These are phyloP conservation scores for Wakefieldia striispora DNA, from an alignment of 768 basidiomycete species.

Conservation along the genomic window DNA sequence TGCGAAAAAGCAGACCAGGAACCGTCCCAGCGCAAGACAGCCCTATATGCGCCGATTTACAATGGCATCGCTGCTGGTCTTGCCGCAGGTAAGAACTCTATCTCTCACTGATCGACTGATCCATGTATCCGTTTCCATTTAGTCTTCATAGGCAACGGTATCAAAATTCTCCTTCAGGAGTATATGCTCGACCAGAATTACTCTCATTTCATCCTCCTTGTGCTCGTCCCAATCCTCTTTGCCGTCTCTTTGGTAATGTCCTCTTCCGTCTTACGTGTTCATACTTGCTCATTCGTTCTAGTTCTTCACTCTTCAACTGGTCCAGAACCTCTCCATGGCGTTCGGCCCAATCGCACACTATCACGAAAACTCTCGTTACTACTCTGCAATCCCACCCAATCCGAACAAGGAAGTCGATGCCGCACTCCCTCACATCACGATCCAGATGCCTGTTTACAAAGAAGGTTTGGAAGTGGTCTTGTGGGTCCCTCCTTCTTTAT, in stretches of 20 bases:
- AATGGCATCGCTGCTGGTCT: constrained; percentile 30
- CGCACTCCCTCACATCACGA: constrained; percentile 47
- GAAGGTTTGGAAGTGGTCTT: constrained; percentile 51
- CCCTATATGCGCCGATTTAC: constrained; percentile 27
- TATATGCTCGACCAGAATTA: constrained; percentile 46
- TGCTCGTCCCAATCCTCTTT: constrained; percentile 41
- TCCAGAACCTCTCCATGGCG: constrained; percentile 36
- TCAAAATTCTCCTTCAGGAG: constrained; percentile 58
- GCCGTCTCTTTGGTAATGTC: constrained; percentile 44
- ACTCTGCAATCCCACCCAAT: constrained; percentile 43
- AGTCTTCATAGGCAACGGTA: constrained; percentile 63
- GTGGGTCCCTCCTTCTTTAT: constrained; percentile 29
- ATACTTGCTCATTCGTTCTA: constrained; percentile 14
- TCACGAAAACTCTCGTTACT: constrained; percentile 52
- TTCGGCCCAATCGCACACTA: constrained; percentile 54
- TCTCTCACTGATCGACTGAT: background rate
- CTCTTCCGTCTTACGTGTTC: constrained; percentile 1
- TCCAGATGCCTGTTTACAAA: constrained; percentile 61
- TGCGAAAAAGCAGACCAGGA: constrained; percentile 25
- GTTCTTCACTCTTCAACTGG: constrained; percentile 43
- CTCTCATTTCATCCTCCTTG: constrained; percentile 41
- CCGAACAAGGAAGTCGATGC: constrained; percentile 45
- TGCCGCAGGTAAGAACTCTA: constrained; percentile 14
- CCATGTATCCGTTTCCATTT: constrained; percentile 17
- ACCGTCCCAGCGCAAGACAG: constrained; percentile 11